Base-by-base conservation (phyloP, 2,329 filamentous ascomycete species). In the Paecilomyces formosus region DNA sequence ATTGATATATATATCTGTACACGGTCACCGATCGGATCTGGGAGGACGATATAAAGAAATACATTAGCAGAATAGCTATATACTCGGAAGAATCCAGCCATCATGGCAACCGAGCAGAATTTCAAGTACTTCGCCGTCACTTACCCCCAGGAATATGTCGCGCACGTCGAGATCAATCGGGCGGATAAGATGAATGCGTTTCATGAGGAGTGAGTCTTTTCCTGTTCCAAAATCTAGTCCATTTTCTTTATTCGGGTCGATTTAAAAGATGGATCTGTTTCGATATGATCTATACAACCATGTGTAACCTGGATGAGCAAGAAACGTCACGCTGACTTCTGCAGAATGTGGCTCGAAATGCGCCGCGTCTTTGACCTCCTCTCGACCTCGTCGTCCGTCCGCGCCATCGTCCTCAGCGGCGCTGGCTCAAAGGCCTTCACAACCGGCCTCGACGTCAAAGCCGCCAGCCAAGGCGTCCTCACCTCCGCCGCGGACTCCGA, bases 131-230 rank as follows among this genome's bases (percentile, higher is more conserved):
- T 91, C 82, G 85, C 86, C 64, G 80, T 95, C 65, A 85, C 83
- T n/a, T 86, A 85, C 50, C 90, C 92, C 0, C 69, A 77, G 39
- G 82, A 87, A 68, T 86, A 86, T 77, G 87, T 97, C 54, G 89
- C 87, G n/a, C 90, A 96, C 72, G 88, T 97, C 60, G 88, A 97
- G 76, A 96, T 96, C 76, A 92, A 95, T 78, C 85, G 92, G 1
- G 85, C 92, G 1, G 75, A 85, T 64, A 96, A 96, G 78, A 79
- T 97, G 72, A 97, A 97, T 74, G 86, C 92, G 63, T 97, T 96
- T 74, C 82, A 85, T 64, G 86, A 90, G 72, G 78, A 76, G 82
- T 85, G 73, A 65, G 78, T n/a, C n/a, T n/a, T n/a, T n/a, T n/a
- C n/a, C n/a, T n/a, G n/a, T n/a, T n/a, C n/a, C n/a, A n/a, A n/a